These are phyloP conservation scores for Vigna nakashimae DNA, from an alignment of 306 rosid genomes.

Conservation along the genomic window DNA sequence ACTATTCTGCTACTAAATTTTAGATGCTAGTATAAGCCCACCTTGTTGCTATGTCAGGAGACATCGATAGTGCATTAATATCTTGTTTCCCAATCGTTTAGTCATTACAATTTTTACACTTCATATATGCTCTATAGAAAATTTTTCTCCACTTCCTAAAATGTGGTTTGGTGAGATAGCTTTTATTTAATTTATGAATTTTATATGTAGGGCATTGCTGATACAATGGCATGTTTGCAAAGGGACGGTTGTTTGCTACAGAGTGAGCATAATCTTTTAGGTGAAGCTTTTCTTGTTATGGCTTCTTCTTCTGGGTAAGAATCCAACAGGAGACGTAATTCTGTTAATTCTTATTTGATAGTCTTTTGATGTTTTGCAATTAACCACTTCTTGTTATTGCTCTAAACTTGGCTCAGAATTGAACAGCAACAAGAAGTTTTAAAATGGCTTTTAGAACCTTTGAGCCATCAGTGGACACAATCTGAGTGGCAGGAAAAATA, in stretches of 20 bases:
- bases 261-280: conserved; percentile 94
- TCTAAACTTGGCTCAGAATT: conserved; percentile 61
- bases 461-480: conserved; percentile 89
- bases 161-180: conserved; percentile 32
- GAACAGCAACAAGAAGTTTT: conserved; percentile 99
- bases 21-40: conserved; percentile 11
- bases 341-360: conserved; percentile 14
- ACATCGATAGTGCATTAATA: neutral
- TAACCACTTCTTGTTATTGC: conserved; percentile 36
- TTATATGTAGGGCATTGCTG: conserved; percentile 83
- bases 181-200: conserved; percentile 48
- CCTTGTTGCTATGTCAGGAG: conserved; percentile 1
- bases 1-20: neutral
- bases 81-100: conserved; percentile 33
- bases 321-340: conserved; percentile 29
- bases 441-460: conserved; percentile 90
- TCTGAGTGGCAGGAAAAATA: conserved; percentile 89
- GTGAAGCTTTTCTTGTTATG: conserved; percentile 99
- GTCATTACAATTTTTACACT: conserved; percentile 8
- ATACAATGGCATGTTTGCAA: conserved; percentile 86
- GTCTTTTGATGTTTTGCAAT: conserved; percentile 29
- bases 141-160: neutral
- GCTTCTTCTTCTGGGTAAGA: conserved; percentile 96
- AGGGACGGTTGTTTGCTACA: conserved; percentile 86
- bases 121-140: conserved; percentile 23